Conservation (phyloP, 192 early-diverging fungal species). For the Ambispora gerdemannii region DNA sequence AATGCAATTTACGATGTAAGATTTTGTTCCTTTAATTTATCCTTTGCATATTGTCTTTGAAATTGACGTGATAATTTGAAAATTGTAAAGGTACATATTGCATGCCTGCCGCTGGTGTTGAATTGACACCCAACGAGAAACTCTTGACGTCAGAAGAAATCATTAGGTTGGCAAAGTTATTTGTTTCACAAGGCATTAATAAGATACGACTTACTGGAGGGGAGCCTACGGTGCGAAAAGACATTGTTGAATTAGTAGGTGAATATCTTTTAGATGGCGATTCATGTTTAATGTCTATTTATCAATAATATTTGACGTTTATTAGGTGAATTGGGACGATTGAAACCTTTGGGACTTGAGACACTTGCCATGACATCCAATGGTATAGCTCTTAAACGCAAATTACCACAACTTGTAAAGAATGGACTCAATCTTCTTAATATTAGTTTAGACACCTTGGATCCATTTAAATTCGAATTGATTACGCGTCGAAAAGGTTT, state of each 20-base stretch:
- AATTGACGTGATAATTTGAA: not conserved
- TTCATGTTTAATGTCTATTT: slow-evolving; percentile 8
- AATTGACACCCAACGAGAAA: slow-evolving; percentile 61
- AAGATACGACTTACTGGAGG: slow-evolving; percentile 97
- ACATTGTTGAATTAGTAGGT: slow-evolving; percentile 84
- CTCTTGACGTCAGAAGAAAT: slow-evolving; percentile 84
- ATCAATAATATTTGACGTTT: not conserved
- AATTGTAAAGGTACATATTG: slow-evolving; percentile 77
- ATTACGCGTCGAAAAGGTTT: slow-evolving; percentile 81
- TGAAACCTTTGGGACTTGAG: slow-evolving; percentile 70
- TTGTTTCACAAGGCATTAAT: slow-evolving; percentile 84
- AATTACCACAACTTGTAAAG: slow-evolving; percentile 65
- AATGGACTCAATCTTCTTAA: slow-evolving; percentile 86
- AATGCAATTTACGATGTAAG: slow-evolving; percentile 91
- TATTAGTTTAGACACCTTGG: slow-evolving; percentile 88
- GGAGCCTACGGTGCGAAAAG: slow-evolving; percentile 91
- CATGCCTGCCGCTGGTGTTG: slow-evolving; percentile 89
- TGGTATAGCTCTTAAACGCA: slow-evolving; percentile 84
- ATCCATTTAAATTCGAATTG: slow-evolving; percentile 81
- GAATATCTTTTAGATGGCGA: too few relatives aligned
- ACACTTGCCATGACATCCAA: slow-evolving; percentile 93
- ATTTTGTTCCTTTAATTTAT: not conserved
- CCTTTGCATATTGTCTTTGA: not conserved
- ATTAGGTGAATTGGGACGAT: slow-evolving; percentile 64
- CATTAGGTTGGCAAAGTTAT: slow-evolving; percentile 70